Base-by-base conservation (phyloP, 2,329 filamentous ascomycete genomes). In the Talaromyces amestolkiae region DNA sequence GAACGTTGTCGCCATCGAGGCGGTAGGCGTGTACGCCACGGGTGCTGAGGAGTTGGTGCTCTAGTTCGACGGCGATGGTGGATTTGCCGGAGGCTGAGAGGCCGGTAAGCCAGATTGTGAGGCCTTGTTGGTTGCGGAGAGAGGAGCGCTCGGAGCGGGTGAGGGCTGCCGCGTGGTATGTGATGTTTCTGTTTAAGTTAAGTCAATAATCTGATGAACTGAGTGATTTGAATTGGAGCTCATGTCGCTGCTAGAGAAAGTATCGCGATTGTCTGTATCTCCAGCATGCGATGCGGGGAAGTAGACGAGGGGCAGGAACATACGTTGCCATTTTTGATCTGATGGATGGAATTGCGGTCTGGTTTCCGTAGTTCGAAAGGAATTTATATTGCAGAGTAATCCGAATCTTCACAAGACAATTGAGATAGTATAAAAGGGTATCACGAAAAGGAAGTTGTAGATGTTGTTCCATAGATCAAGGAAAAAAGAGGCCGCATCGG, bases 51-150 rank as follows among this genome's bases (percentile, higher is more conserved):
- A 99, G 89, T 79, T 97, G 93, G 83, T 97, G 94, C 84, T 99
- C 95, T 47, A 99, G 91, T 17, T 95, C 95, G 2, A 92, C 96
- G 64, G 95, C 95, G 68, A 99, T 92, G 66, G 95, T 99, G 61
- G 94, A 97, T 82, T 99, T 99, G 76, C 95, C 95, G 0, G 92
- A 97, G 61, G 94, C 95, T 43, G 92, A 96, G 69, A 99, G 91
- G 63, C 95, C 95, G 0, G 95, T 99, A 77, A 99, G 91, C 95
- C 95, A 99, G 81, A 99, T 89, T 65, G 95, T 99, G 78, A 96
- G 90, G 77, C 95, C 95, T 71, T 87, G 87, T 81, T 99, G 95
- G 78, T 89, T 87, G 80, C 92, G 91, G 66, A 78, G 73, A 60
- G 67, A 68, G 68, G 73, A 73, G 71, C 80, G 78, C 72, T 81